These are phyloP conservation scores for Neurospora intermedia DNA, from an alignment of 495 filamentous ascomycete species.

Conservation along the genomic window DNA sequence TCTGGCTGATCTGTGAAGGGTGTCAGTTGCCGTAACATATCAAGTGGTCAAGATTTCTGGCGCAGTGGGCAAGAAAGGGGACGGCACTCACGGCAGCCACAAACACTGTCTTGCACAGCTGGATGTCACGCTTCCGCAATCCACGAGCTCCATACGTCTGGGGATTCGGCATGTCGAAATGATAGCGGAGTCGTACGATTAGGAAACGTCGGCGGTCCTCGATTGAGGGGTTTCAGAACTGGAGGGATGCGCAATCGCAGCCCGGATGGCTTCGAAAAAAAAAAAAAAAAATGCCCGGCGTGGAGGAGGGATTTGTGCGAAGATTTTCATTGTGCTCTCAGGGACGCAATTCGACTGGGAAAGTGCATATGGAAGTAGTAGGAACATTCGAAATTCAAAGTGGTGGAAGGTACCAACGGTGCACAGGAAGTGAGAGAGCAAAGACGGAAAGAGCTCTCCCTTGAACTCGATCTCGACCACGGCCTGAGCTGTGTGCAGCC, in stretches of 20 bases:
- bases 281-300: neutral
- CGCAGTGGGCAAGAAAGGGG: neutral
- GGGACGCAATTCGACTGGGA: neutral
- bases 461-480: neutral
- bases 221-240: neutral
- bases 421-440: neutral
- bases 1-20: conserved; percentile 14
- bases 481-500: neutral
- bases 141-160: neutral
- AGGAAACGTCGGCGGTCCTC: neutral
- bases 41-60: neutral
- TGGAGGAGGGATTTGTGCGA: neutral
- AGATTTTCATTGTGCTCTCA: neutral
- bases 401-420: neutral
- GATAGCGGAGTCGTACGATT: neutral
- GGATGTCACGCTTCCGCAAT: conserved; percentile 7
- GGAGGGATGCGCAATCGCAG: neutral
- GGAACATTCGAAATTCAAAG: neutral
- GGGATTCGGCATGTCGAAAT: neutral
- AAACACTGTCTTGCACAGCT: conserved; percentile 15
- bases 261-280: neutral
- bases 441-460: neutral
- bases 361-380: neutral
- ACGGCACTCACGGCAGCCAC: conserved; percentile 9
- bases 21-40: neutral